Base-by-base conservation (phyloP, 108 stramenopile species). In the Chaetoceros muelleri region DNA sequence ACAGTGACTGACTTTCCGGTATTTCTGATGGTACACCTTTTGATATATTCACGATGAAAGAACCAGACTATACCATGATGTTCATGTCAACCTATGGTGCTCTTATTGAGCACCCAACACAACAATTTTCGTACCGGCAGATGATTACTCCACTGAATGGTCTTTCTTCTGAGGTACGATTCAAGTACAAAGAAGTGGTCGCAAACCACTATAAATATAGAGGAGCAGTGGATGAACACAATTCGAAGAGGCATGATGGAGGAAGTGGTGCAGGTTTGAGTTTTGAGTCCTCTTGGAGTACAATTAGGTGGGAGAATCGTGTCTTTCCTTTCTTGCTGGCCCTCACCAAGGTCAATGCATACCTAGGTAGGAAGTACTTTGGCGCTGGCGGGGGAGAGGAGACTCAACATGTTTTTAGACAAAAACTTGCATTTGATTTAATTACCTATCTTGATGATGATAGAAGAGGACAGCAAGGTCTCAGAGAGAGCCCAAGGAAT, bases 11-110 rank as follows among this genome's bases (percentile, higher is more conserved):
- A n/a, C 22, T 57, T 34, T 5, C 24, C 1, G 63, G 62, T 24
- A 30, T 8, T 7, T 20, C 30, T 2, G 61, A 69, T 28, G 50
- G 46, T 28, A 10, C 19, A 0, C 22, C 28, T 0, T 57, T 59
- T 24, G 7, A 48, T 10, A 55, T 69, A 22, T 53, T 48, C 46
- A n/a, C 46, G 1, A 64, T 70, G 58, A 70, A 70, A 55, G 69
- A 70, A 16, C 61, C 62, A 2, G 67, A 69, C 40, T 69, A 69
- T 48, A 28, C 57, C n/a, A n/a, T n/a, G n/a, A n/a, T n/a, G n/a
- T n/a, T n/a, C n/a, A n/a, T n/a, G n/a, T n/a, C n/a, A n/a, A n/a
- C n/a, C n/a, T n/a, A n/a, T n/a, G n/a, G n/a, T n/a, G n/a, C n/a
- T n/a, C n/a, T n/a, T n/a, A n/a, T n/a, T n/a, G n/a, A n/a, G n/a